A percentile compares a stretch with the other conserved stretches of the same genome.
phyloP scores from a whole-genome alignment of 805 yeast species.

The Barnettozyma populi region DNA sequence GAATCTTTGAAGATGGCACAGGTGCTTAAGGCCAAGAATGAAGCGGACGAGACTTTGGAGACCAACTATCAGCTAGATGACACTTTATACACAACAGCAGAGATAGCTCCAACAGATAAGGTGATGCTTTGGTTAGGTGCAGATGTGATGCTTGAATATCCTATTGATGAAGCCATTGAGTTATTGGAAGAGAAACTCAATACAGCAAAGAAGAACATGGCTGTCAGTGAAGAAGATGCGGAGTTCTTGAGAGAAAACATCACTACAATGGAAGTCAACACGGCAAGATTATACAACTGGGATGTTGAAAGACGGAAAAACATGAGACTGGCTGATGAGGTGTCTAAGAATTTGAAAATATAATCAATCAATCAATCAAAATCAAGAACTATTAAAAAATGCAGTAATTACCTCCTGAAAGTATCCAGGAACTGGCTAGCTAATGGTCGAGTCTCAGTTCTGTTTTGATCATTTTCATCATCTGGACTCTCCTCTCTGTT shows the following conservation, averaged over 20 bases:
- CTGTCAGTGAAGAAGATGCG: constrained; percentile 71
- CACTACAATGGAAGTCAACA: constrained; percentile 96
- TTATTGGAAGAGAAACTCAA: constrained; percentile 57
- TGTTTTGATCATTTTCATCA: constrained; percentile 22
- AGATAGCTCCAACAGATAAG: constrained; percentile 52
- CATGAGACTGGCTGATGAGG: constrained; percentile 38
- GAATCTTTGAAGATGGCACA: constrained; percentile 75
- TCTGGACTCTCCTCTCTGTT: constrained; percentile 8
- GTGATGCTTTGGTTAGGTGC: constrained; percentile 98
- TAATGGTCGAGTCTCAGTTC: constrained; percentile 35
- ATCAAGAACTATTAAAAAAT: background rate
- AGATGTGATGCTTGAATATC: constrained; percentile 93
- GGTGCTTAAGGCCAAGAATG: constrained; percentile 47
- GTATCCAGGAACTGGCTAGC: constrained; percentile 44
- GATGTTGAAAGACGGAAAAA: constrained; percentile 68
- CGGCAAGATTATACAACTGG: constrained; percentile 88
- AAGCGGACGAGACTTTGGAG: constrained; percentile 40
- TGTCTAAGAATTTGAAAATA: constrained; percentile 31
- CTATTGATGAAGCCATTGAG: constrained; percentile 78
- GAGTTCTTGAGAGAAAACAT: constrained; percentile 83
- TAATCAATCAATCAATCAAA: background rate
- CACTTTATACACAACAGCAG: constrained; percentile 83
- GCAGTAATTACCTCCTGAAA: constrained; percentile 30
- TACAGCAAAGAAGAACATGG: constrained; percentile 54
- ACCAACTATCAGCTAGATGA: constrained; percentile 92